Percentiles rank a stretch among this genome's conserved stretches.
These are phyloP conservation scores for Ceratobasidium sp. DNA, from an alignment of 1,284 basidiomycete genomes.

Conservation along the genomic window DNA sequence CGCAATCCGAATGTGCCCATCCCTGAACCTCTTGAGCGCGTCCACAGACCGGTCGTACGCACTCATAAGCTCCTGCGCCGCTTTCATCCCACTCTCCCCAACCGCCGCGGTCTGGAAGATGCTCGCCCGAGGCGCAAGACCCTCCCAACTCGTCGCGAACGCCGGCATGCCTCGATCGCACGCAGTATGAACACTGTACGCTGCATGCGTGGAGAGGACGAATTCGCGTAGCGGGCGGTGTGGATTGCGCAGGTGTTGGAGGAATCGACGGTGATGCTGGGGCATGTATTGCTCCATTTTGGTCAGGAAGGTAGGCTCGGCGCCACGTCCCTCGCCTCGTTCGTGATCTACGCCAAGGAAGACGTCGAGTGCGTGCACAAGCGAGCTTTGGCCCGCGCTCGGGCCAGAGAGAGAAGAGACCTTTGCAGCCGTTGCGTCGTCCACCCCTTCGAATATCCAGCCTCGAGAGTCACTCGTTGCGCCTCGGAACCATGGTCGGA, in stretches of 20 bases:
- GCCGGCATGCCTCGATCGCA: slow-evolving; percentile 48
- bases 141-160: slow-evolving; percentile 53
- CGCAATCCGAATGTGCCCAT: slow-evolving; percentile 89
- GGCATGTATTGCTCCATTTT: slow-evolving; percentile 94
- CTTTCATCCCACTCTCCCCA: slow-evolving; percentile 43
- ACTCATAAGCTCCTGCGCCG: slow-evolving; percentile 42
- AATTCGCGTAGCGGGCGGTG: slow-evolving; percentile 68
- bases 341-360: slow-evolving; percentile 88
- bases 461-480: slow-evolving; percentile 73
- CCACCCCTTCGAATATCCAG: slow-evolving; percentile 87
- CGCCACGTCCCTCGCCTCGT: slow-evolving; percentile 48
- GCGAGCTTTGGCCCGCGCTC: slow-evolving; percentile 86
- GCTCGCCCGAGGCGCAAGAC: slow-evolving; percentile 25
- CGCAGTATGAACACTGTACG: slow-evolving; percentile 14
- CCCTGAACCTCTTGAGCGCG: slow-evolving; percentile 82
- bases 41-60: slow-evolving; percentile 79
- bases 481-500: slow-evolving; percentile 94
- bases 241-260: slow-evolving; percentile 77
- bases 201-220: slow-evolving; percentile 52
- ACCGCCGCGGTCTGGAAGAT: slow-evolving; percentile 48
- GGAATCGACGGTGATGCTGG: slow-evolving; percentile 86
- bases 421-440: slow-evolving; percentile 61
- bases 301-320: slow-evolving; percentile 70
- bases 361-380: slow-evolving; percentile 74
- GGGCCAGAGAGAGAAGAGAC: slow-evolving; percentile 80